These are phyloP conservation scores for Leavenworthia alabamica DNA, from an alignment of 345 rosid species.

Conservation along the genomic window DNA sequence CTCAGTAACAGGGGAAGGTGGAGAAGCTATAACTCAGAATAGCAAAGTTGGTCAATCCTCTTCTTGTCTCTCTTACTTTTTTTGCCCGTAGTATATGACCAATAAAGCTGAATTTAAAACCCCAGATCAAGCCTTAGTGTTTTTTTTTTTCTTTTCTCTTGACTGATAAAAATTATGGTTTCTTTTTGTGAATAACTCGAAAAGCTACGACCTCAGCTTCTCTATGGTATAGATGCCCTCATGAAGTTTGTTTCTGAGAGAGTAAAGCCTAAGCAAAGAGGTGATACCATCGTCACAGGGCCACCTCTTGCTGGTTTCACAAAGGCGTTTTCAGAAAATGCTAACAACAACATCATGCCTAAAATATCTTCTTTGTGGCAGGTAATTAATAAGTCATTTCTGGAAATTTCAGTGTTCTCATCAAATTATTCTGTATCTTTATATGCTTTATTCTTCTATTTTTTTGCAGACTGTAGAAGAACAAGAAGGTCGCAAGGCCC, in stretches of 20 bases:
- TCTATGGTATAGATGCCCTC: constrained; percentile 25
- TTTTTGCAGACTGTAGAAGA: constrained; percentile 34
- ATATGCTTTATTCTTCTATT: constrained; percentile 10
- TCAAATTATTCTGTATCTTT: background rate
- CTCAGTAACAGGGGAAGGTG: constrained; percentile 19
- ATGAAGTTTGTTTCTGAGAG: constrained; percentile 34
- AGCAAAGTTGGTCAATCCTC: constrained; percentile 24
- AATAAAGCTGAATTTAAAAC: constrained; percentile 6
- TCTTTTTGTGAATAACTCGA: constrained; percentile 20
- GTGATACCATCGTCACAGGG: constrained; percentile 35
- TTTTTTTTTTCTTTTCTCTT: background rate
- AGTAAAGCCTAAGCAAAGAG: constrained; percentile 41
- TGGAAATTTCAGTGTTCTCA: background rate
- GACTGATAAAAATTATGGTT: background rate
- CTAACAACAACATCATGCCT: constrained; percentile 30
- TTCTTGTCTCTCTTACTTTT: background rate
- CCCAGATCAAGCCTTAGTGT: background rate
- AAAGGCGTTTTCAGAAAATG: constrained; percentile 30
- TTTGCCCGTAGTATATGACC: background rate
- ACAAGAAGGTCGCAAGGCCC: constrained; percentile 34
- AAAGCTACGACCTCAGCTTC: constrained; percentile 27
- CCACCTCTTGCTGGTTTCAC: constrained; percentile 41
- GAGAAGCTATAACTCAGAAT: constrained; percentile 26
- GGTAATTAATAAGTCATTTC: constrained; percentile 16
- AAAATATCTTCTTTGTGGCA: constrained; percentile 36